Percentiles rank a stretch among this genome's conserved stretches.
These are phyloP conservation scores for Phytophthora sp. DNA, from an alignment of 352 stramenopile genomes.

Conservation along the genomic window DNA sequence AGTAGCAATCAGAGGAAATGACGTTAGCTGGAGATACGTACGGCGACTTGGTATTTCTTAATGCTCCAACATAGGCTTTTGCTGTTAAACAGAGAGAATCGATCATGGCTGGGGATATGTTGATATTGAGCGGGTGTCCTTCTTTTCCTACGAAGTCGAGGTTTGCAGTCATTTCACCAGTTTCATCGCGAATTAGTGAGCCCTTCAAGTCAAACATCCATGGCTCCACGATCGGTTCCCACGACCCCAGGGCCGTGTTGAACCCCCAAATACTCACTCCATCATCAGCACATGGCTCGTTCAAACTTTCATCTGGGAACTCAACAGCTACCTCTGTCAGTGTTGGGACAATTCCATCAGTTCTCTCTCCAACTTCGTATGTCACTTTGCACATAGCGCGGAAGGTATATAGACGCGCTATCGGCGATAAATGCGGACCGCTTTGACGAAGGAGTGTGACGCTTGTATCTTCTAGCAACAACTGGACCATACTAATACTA, in stretches of 20 bases:
- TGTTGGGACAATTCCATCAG: conserved; percentile 17
- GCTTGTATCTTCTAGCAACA: conserved; percentile 71
- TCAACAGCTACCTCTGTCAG: conserved; percentile 49
- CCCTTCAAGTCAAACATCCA: conserved; percentile 70
- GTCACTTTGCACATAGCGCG: conserved; percentile 71
- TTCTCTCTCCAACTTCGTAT: conserved; percentile 38
- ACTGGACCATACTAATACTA: conserved; percentile 43
- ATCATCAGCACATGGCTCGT: conserved; percentile 63
- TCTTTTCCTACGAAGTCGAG: conserved; percentile 63
- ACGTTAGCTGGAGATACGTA: conserved; percentile 61
- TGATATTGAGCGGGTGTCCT: conserved; percentile 65
- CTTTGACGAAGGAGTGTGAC: conserved; percentile 79
- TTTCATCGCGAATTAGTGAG: conserved; percentile 40
- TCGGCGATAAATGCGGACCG: conserved; percentile 72
- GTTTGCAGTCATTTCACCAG: conserved; percentile 57
- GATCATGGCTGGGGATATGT: conserved; percentile 71
- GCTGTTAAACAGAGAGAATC: conserved; percentile 63
- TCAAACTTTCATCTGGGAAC: conserved; percentile 62
- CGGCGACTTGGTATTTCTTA: conserved; percentile 13
- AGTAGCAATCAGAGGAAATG: conserved; percentile 83
- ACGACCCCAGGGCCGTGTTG: conserved; percentile 73
- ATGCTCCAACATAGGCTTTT: conserved; percentile 65
- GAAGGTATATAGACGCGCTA: conserved; percentile 69
- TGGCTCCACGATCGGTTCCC: conserved; percentile 81
- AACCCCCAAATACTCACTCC: conserved; percentile 83